Conservation (phyloP, 2,329 filamentous ascomycete species). For the Emmonsiellopsis sp. region DNA sequence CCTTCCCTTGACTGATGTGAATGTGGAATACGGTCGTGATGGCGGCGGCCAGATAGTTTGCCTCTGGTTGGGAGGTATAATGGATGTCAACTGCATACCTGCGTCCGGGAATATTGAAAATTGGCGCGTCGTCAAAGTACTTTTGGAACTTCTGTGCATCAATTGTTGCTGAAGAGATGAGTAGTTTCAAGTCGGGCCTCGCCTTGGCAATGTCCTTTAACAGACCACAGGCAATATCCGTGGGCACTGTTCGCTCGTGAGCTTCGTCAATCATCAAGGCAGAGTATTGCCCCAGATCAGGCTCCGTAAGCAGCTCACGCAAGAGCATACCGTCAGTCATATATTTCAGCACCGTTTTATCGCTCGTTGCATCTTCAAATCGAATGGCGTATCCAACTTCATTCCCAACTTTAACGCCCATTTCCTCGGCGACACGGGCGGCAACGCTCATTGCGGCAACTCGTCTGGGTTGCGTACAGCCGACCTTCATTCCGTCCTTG, state of each 20-base stretch:
- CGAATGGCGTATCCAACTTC: conserved; percentile 93
- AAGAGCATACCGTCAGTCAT: conserved; percentile 97
- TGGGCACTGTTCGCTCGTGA: conserved; percentile 85
- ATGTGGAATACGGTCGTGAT: conserved; percentile 95
- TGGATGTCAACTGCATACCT: conserved; percentile 85
- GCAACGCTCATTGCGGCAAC: conserved; percentile 97
- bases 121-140: conserved; percentile 87
- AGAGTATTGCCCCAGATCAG: conserved; percentile 71
- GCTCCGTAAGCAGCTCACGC: conserved; percentile 81
- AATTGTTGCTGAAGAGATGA: conserved; percentile 92
- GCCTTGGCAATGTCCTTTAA: conserved; percentile 81
- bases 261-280: conserved; percentile 96
- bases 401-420: conserved; percentile 78
- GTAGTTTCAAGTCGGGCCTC: conserved; percentile 73
- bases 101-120: conserved; percentile 88
- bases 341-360: conserved; percentile 88
- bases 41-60: conserved; percentile 83
- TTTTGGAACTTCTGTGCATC: conserved; percentile 84
- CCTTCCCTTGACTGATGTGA: conserved; percentile 72
- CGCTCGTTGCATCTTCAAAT: conserved; percentile 84
- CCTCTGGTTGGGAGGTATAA: conserved; percentile 82
- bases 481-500: conserved; percentile 72
- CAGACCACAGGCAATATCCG: conserved; percentile 79
- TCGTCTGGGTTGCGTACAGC: conserved; percentile 86
- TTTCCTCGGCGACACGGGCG: conserved; percentile 89